Base-by-base conservation (phyloP, 805 yeast genomes). In the Saccharomyces kudriavzevii region DNA sequence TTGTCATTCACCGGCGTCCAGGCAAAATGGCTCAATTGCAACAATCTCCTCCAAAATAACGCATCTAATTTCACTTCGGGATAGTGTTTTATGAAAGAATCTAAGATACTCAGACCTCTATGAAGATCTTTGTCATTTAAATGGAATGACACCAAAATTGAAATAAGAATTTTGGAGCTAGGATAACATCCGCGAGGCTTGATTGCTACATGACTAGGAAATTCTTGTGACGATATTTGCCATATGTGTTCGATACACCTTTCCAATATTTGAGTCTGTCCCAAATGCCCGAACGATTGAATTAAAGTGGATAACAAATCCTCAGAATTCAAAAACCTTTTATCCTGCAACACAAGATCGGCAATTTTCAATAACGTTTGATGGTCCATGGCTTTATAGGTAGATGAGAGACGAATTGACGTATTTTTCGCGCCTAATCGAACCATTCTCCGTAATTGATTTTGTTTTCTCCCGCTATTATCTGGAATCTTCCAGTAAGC, bases 41-140 rank as follows among this genome's bases (percentile, higher is more conserved):
- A 49, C 17, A 62, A 40, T 35, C 63, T 55, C 49, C 65, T 57
- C 71, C 71, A 68, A 45, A 66, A 66, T 4, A 50, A 10, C n/a
- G 26, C 45, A 45, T 59, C 56, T 31, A 68, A 52, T 3, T 57
- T 50, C 10, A 65, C 49, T 2, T 56, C 47, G 1, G 68, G 64
- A 49, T 61, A 64, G 25, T 45, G 52, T 9, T 50, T 49, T n/a
- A 61, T 49, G 30, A 68, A 57, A 8, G 47, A 45, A 49, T 62
- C 64, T 4, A 67, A 43, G 4, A 60, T 48, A 27, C 53, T 45
- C 2, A 60, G 47, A 2, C 60, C 63, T 25, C 57, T 53, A 3
- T 49, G 40, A 28, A 61, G 51, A 49, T 57, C 52, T 9, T 53
- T 53, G 48, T 59, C 52, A 31, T 54, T 56, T 8, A 57, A 35